Percentiles rank a stretch among this genome's conserved stretches.
phyloP scores from a whole-genome alignment of 2,329 filamentous ascomycete genomes.

The Fusarium sororula region DNA sequence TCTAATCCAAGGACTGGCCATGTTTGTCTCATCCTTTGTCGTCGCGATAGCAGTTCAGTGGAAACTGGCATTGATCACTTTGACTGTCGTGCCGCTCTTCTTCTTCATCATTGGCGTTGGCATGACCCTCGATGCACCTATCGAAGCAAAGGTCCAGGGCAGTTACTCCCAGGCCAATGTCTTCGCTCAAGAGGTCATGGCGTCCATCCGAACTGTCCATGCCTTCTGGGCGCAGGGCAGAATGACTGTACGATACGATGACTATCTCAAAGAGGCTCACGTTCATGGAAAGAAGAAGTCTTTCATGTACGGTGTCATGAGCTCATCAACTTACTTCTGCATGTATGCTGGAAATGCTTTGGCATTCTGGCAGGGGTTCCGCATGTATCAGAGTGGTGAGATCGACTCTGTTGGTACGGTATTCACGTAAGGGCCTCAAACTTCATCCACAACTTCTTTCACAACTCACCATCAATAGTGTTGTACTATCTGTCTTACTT shows the following conservation, averaged over 20 bases:
- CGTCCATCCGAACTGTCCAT: constrained; percentile 51
- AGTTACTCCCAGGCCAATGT: constrained; percentile 43
- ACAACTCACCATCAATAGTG: background rate
- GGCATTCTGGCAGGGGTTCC: constrained; percentile 55
- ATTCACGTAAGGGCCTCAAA: constrained; percentile 45
- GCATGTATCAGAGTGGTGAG: constrained; percentile 48
- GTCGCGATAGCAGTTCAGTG: constrained; percentile 52
- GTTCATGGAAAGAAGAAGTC: constrained; percentile 49
- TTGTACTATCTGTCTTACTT: constrained; percentile 25
- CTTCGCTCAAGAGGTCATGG: constrained; percentile 49
- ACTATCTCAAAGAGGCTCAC: constrained; percentile 48
- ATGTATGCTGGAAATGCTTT: constrained; percentile 53
- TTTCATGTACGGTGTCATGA: constrained; percentile 48
- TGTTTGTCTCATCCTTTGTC: constrained; percentile 50
- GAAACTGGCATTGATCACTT: constrained; percentile 53
- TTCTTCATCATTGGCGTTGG: constrained; percentile 42
- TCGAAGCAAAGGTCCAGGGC: constrained; percentile 46
- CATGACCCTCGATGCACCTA: constrained; percentile 38
- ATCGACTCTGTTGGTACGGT: constrained; percentile 49
- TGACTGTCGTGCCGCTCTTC: constrained; percentile 43
- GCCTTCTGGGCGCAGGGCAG: constrained; percentile 54
- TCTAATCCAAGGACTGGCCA: constrained; percentile 48
- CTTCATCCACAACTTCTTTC: fast-evolving
- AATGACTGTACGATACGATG: constrained; percentile 48
- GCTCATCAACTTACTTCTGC: constrained; percentile 49